Evolutionary conservation across 164 flowering plant genomes (phyloP).

Genomic region (Tinospora cordifolia): DNA sequence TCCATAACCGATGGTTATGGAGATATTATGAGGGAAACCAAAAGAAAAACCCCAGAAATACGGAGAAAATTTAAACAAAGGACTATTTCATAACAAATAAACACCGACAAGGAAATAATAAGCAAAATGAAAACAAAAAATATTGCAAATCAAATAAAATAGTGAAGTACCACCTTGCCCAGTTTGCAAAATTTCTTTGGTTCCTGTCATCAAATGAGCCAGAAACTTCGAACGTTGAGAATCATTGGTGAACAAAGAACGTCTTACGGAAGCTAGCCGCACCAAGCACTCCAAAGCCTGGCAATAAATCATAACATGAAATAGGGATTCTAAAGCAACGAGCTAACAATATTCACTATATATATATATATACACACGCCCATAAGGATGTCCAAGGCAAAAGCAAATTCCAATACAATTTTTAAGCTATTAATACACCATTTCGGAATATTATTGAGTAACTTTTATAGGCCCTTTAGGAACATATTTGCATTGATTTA

Average conservation of each 20-base stretch:
- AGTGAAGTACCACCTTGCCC: conserved; percentile 59
- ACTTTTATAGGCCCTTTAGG: too few species aligned
- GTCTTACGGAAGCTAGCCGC: conserved; percentile 88
- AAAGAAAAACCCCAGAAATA: neutral
- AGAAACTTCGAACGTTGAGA: conserved; percentile 77
- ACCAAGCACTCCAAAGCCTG: conserved; percentile 98
- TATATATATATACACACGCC: too few species aligned
- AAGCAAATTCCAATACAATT: too few species aligned
- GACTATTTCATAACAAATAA: neutral
- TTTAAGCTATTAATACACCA: too few species aligned
- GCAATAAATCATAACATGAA: conserved; percentile 6
- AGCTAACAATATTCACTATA: too few species aligned
- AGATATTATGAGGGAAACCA: too few species aligned
- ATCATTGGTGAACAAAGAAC: conserved; percentile 85
- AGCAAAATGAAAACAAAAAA: neutral
- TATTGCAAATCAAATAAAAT: conserved; percentile 1
- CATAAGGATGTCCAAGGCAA: too few species aligned
- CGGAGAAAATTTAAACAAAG: neutral
- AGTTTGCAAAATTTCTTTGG: conserved; percentile 82
- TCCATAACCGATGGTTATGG: too few species aligned
- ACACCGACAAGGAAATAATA: neutral
- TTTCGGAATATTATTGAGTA: too few species aligned
- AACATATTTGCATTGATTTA: too few species aligned
- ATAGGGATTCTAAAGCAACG: neutral
- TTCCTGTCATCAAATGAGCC: conserved; percentile 92